Evolutionary conservation across 1,284 basidiomycete genomes (phyloP).

Genomic region (Xerocomus minutiporus): DNA sequence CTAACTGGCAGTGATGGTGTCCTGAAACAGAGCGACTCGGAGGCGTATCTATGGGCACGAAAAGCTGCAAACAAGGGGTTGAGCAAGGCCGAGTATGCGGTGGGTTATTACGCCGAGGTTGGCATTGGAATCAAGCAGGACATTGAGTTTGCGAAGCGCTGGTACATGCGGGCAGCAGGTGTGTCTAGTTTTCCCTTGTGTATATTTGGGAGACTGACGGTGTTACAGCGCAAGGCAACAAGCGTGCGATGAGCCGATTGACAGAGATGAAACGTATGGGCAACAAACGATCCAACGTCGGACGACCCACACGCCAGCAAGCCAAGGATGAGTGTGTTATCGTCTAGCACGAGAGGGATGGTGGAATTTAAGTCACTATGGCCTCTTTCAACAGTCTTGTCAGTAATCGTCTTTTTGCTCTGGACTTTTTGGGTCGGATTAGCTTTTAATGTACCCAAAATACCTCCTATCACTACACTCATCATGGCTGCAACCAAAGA

Average conservation of each 20-base stretch:
- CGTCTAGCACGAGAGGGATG: conserved; percentile 39
- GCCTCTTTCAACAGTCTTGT: too few species aligned
- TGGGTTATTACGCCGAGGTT: conserved; percentile 96
- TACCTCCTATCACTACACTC: conserved; percentile 14
- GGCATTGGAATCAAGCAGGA: conserved; percentile 98
- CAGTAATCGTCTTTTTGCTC: background rate
- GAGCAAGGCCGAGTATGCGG: conserved; percentile 93
- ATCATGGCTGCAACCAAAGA: conserved; percentile 26
- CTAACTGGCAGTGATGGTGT: conserved; percentile 93
- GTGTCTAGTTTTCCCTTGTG: conserved; percentile 31
- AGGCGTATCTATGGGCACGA: conserved; percentile 96
- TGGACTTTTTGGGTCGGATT: conserved; percentile 5
- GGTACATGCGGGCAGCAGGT: conserved; percentile 99
- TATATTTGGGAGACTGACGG: conserved; percentile 2
- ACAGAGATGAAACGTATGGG: conserved; percentile 87
- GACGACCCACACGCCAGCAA: conserved; percentile 85
- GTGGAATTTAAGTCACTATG: background rate
- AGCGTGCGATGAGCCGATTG: conserved; percentile 89
- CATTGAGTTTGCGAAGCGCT: conserved; percentile 91
- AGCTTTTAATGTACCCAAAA: conserved; percentile 1
- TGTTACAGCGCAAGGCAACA: conserved; percentile 82
- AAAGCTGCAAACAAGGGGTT: conserved; percentile 91
- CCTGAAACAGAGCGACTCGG: conserved; percentile 94
- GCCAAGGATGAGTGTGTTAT: conserved; percentile 91
- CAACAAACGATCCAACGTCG: conserved; percentile 64